phyloP scores from a whole-genome alignment of 352 stramenopile genomes.

The Globisporangium solare region DNA sequence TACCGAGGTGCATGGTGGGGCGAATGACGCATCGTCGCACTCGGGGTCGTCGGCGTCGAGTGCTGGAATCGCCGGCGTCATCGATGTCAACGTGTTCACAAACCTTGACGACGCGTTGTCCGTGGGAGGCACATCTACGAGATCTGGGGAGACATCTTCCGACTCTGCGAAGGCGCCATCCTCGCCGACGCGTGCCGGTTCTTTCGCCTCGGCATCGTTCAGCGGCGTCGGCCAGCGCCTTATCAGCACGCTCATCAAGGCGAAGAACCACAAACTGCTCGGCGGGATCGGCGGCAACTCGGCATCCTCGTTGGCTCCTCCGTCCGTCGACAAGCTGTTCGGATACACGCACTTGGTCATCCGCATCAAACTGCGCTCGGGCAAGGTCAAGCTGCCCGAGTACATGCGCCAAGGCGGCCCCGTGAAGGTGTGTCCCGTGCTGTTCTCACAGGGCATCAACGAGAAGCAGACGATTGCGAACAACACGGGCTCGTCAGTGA shows the following conservation, averaged over 20 bases:
- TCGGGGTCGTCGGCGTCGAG: slow-evolving; percentile 29
- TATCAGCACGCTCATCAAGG: slow-evolving; percentile 67
- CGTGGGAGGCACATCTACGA: slow-evolving; percentile 27
- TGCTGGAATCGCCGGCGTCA: slow-evolving; percentile 58
- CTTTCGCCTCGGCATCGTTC: slow-evolving; percentile 47
- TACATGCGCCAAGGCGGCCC: slow-evolving; percentile 48
- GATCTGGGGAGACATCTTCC: slow-evolving; percentile 9
- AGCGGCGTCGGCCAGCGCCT: slow-evolving; percentile 60
- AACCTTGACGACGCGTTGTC: slow-evolving; percentile 68
- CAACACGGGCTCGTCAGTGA: slow-evolving; percentile 78
- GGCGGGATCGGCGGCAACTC: slow-evolving; percentile 27
- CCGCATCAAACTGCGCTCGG: slow-evolving; percentile 70
- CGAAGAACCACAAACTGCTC: slow-evolving; percentile 55
- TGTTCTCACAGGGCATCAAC: slow-evolving; percentile 91
- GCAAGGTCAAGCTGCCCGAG: slow-evolving; percentile 62
- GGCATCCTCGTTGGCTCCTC: slow-evolving; percentile 34
- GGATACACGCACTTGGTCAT: slow-evolving; percentile 73
- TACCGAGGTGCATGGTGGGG: slow-evolving; percentile 8
- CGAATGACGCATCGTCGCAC: slow-evolving; percentile 3
- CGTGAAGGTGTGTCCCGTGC: slow-evolving; percentile 66
- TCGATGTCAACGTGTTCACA: slow-evolving; percentile 80
- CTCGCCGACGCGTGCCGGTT: slow-evolving; percentile 1
- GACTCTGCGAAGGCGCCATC: slow-evolving; percentile 15
- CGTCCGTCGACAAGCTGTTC: slow-evolving; percentile 52
- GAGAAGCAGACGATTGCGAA: slow-evolving; percentile 92